Evolutionary conservation across 495 filamentous ascomycete species (phyloP).

Genomic region (Coniosporium apollinis): DNA sequence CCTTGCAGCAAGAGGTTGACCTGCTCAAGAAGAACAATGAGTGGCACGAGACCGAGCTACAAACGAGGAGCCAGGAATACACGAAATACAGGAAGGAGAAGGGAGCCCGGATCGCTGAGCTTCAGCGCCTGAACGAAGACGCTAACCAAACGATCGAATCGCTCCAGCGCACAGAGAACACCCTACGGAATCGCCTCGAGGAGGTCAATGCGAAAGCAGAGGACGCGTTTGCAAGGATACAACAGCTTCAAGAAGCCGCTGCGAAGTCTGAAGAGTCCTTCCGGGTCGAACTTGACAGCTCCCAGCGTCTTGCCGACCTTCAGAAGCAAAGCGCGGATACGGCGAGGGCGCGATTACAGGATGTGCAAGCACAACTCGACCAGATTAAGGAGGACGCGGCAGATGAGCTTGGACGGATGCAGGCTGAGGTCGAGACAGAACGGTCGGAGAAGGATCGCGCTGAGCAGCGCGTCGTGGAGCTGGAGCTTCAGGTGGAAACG

Average conservation of each 20-base stretch:
- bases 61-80: conserved; percentile 69
- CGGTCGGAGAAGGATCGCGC: conserved; percentile 51
- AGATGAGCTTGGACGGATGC: conserved; percentile 59
- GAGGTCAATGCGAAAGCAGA: conserved; percentile 77
- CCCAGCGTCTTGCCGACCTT: conserved; percentile 64
- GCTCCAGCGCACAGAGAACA: conserved; percentile 59
- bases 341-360: conserved; percentile 61
- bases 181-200: conserved; percentile 60
- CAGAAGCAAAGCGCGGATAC: conserved; percentile 71
- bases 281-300: conserved; percentile 62
- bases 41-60: conserved; percentile 78
- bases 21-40: conserved; percentile 75
- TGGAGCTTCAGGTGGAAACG: conserved; percentile 55
- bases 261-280: conserved; percentile 59
- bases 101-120: conserved; percentile 62
- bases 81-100: conserved; percentile 93
- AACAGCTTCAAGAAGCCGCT: conserved; percentile 68
- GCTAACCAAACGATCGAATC: conserved; percentile 56
- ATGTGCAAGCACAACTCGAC: conserved; percentile 61
- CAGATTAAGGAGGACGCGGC: conserved; percentile 65
- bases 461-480: conserved; percentile 52
- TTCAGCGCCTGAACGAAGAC: conserved; percentile 81
- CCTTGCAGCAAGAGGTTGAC: conserved; percentile 74
- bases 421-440: conserved; percentile 69
- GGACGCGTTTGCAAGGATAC: conserved; percentile 60